Conservation (phyloP, 108 stramenopile genomes). For the Cafeteria roenbergensis region DNA sequence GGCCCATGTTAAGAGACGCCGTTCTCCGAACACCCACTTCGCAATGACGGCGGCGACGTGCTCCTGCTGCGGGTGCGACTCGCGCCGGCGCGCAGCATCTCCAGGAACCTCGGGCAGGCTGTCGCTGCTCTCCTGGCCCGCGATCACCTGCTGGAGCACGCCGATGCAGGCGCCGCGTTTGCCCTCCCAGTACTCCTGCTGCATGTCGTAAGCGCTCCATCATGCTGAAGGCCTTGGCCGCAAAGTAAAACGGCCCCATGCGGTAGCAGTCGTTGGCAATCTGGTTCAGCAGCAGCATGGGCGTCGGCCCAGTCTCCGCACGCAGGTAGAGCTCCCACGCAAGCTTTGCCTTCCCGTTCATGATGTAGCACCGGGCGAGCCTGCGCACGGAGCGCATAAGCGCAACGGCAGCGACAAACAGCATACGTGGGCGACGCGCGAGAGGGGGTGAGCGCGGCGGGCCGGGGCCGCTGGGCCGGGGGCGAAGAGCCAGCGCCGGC, state of each 20-base stretch:
- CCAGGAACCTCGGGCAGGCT: slow-evolving; percentile 49
- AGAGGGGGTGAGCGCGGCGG: too few relatives aligned
- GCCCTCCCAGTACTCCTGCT: slow-evolving; percentile 68
- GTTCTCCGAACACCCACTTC: too few relatives aligned
- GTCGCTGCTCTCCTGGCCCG: slow-evolving; percentile 43
- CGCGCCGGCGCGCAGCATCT: slow-evolving; percentile 48
- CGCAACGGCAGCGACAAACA: too few relatives aligned
- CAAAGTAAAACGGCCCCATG: slow-evolving; percentile 16
- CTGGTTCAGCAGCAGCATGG: slow-evolving; percentile 57
- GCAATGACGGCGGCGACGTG: too few relatives aligned
- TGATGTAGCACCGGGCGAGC: slow-evolving; percentile 63
- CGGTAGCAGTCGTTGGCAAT: slow-evolving; percentile 71
- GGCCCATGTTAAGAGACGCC: too few relatives aligned
- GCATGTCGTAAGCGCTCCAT: slow-evolving; percentile 56
- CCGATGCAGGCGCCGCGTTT: slow-evolving; percentile 63
- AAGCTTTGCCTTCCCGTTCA: slow-evolving; percentile 53
- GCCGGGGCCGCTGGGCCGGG: too few relatives aligned
- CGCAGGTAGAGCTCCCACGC: slow-evolving; percentile 70
- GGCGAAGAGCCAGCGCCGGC: too few relatives aligned
- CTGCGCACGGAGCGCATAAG: too few relatives aligned
- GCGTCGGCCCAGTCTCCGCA: slow-evolving; percentile 48
- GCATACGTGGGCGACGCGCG: too few relatives aligned
- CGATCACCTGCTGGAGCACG: slow-evolving; percentile 56
- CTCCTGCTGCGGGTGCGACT: too few relatives aligned
- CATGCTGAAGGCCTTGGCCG: slow-evolving; percentile 47